phyloP scores from a whole-genome alignment of 257 asterid species.

The Nicotiana undulata region DNA sequence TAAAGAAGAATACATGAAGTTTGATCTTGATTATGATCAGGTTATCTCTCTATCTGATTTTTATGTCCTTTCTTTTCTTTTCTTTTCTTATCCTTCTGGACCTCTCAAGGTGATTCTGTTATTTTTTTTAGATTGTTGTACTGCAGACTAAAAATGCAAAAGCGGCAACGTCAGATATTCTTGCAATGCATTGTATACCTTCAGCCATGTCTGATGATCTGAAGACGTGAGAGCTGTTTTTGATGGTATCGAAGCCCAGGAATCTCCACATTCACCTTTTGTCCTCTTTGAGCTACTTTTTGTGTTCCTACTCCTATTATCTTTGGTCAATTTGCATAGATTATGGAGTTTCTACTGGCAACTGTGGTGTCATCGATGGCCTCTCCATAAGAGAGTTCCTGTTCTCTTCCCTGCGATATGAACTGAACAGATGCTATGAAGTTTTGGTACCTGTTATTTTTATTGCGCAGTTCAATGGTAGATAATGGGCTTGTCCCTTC shows the following conservation, averaged over 20 bases:
- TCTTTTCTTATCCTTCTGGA: neutral
- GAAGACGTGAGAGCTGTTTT: constrained; percentile 9
- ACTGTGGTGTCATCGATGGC: neutral
- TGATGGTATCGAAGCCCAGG: neutral
- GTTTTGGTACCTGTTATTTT: neutral
- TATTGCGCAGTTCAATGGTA: too few relatives aligned
- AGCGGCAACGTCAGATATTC: constrained; percentile 22
- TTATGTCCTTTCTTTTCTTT: neutral
- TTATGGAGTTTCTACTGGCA: neutral
- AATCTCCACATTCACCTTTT: neutral
- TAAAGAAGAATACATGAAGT: constrained; percentile 18
- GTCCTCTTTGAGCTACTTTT: neutral
- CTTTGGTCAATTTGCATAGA: neutral
- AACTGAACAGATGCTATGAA: neutral
- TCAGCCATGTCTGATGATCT: constrained; percentile 28
- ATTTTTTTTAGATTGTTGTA: constrained; percentile 16
- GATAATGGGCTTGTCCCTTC: too few relatives aligned
- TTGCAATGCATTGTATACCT: constrained; percentile 22
- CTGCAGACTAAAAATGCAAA: constrained; percentile 19
- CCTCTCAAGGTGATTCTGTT: neutral
- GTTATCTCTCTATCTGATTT: constrained; percentile 3
- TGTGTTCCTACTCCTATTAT: neutral
- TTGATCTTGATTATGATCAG: constrained; percentile 17
- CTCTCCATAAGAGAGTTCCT: neutral
- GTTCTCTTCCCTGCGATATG: neutral